A percentile compares a stretch with the other conserved stretches of the same genome.
Evolutionary conservation across 1,284 basidiomycete genomes (phyloP).

Genomic region (Tranzscheliella williamsii): DNA sequence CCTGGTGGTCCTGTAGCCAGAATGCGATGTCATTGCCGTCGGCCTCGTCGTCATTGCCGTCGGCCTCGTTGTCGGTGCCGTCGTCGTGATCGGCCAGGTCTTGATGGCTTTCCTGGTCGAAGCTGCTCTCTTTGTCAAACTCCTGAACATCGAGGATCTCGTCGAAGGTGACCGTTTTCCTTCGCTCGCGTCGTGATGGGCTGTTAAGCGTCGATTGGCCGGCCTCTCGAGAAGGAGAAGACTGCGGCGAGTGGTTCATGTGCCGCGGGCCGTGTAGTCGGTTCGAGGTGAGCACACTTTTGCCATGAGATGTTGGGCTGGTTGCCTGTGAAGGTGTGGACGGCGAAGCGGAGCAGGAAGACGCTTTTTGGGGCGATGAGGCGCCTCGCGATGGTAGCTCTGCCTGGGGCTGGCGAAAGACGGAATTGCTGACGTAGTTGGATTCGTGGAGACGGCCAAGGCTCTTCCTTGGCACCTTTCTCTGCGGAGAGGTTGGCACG

Average conservation of each 20-base stretch:
- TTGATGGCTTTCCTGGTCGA: constrained; percentile 39
- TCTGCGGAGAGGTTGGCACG: constrained; percentile 1
- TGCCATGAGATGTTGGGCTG: constrained; percentile 24
- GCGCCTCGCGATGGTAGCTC: background rate
- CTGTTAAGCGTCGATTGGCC: constrained; percentile 1
- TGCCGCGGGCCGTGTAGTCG: constrained; percentile 75
- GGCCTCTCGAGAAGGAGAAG: background rate
- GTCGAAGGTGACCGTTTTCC: constrained; percentile 79
- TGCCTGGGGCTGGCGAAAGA: constrained; percentile 68
- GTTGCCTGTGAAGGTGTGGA: background rate
- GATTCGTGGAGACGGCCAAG: constrained; percentile 34
- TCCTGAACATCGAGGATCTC: constrained; percentile 84
- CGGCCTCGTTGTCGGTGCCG: background rate
- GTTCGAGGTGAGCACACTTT: constrained; percentile 78
- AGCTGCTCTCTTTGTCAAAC: constrained; percentile 57
- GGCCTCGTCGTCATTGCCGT: constrained; percentile 7
- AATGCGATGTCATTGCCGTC: no score
- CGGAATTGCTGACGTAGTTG: constrained; percentile 52
- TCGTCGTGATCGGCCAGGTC: constrained; percentile 11
- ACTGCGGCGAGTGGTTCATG: constrained; percentile 13
- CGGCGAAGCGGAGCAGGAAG: no score
- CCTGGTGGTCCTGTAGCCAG: no score
- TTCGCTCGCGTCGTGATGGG: constrained; percentile 22
- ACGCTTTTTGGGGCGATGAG: background rate
- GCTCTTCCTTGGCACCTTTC: constrained; percentile 42